phyloP scores from a whole-genome alignment of 345 rosid genomes.

The Eucalyptus marginata region DNA sequence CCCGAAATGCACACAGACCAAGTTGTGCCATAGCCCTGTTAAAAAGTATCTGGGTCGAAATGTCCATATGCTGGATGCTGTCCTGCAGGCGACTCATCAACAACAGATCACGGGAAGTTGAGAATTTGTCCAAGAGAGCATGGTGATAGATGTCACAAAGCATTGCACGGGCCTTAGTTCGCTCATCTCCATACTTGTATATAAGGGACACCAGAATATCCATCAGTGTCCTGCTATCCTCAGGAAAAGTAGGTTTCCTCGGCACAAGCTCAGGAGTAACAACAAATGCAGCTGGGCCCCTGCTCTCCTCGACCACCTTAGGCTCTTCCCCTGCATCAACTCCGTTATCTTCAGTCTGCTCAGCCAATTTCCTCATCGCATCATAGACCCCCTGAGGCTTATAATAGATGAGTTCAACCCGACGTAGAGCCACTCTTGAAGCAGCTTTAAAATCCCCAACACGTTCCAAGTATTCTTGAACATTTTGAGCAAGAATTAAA shows the following conservation, averaged over 20 bases:
- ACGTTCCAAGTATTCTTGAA: slow-evolving; percentile 69
- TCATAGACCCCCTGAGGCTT: slow-evolving; percentile 93
- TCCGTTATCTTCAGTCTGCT: slow-evolving; percentile 34
- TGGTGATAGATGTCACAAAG: slow-evolving; percentile 93
- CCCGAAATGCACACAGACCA: slow-evolving; percentile 86
- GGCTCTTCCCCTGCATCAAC: slow-evolving; percentile 24
- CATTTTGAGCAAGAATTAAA: slow-evolving; percentile 78
- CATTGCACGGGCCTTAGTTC: slow-evolving; percentile 98
- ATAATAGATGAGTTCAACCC: slow-evolving; percentile 79
- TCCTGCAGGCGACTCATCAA: slow-evolving; percentile 96
- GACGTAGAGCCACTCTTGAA: slow-evolving; percentile 70
- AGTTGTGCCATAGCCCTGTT: slow-evolving; percentile 97
- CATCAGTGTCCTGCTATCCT: slow-evolving; percentile 82
- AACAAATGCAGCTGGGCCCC: slow-evolving; percentile 65
- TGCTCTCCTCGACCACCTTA: slow-evolving; percentile 36
- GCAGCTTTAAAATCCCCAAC: slow-evolving; percentile 67
- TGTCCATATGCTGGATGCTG: slow-evolving; percentile 77
- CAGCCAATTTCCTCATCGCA: slow-evolving; percentile 92
- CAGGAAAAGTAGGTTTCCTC: slow-evolving; percentile 83
- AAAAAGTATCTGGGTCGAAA: slow-evolving; percentile 88
- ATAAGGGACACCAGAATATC: slow-evolving; percentile 79
- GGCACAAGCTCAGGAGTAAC: slow-evolving; percentile 69
- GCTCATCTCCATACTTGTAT: slow-evolving; percentile 85
- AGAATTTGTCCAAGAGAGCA: slow-evolving; percentile 74
- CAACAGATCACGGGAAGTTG: slow-evolving; percentile 66